Base-by-base conservation (phyloP, 2,329 filamentous ascomycete species). In the Alternaria tenuissima region DNA sequence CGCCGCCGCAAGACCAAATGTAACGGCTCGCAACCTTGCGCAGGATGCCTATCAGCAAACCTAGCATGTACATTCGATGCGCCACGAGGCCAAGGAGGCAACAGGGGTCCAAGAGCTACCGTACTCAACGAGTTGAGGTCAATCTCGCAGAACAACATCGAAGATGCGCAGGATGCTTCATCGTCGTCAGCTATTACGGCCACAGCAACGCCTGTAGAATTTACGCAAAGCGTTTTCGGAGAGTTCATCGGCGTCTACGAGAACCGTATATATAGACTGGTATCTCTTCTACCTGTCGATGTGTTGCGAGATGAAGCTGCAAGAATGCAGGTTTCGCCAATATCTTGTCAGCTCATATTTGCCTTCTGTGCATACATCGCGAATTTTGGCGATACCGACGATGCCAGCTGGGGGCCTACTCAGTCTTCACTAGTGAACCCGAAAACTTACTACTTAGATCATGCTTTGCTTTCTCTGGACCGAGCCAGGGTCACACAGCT, bases 1-100 rank as follows among this genome's bases (percentile, higher is more conserved):
- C 89, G 91, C 81, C 87, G 88, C 66, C 87, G 89, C 76, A 91
- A 91, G 78, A 89, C 91, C 75, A 91, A 90, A 76, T 91, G 89
- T 74, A 88, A 91, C 72, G 88, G 89, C 59, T 82, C 87, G 73
- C 88, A 88, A 70, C 89, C 90, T 20, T 93, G 90, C 78, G 85
- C 87, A 61, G 91, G 91, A 78, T 92, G 90, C 78, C 83, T 84
- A 12, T 86, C 88, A 7, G 88, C 89, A 7, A 30, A 39, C 12
- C 32, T 61, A 30, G 49, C 52, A 38, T 63, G 61, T 34, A 57
- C 61, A 85, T 88, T 70, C 51, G 39, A 53, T 22, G 30, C 46
- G 18, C 61, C 54, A 12, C 47, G 61, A 34, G 58, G 61, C 8
- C 61, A 51, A 51, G 57, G 61, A 47, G 61, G 61, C 39, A 60